A percentile compares a stretch with the other conserved stretches of the same genome.
These are phyloP conservation scores for Hippophae gyantsensis DNA, from an alignment of 306 rosid genomes.

Conservation along the genomic window DNA sequence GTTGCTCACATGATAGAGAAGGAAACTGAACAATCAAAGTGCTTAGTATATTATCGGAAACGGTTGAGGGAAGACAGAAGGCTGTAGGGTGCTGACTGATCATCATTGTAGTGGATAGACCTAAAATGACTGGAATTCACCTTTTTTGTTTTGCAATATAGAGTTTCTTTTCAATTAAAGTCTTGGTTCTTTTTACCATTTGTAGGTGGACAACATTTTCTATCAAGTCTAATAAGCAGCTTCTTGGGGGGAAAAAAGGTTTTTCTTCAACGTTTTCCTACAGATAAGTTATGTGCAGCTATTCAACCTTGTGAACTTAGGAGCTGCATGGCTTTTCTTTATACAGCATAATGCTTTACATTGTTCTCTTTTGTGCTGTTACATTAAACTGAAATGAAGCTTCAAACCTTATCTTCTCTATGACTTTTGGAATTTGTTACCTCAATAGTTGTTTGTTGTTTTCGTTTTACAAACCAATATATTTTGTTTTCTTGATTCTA, in stretches of 20 bases:
- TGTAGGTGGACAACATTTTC: neutral
- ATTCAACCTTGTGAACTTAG: slow-evolving; percentile 17
- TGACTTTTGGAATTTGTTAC: neutral
- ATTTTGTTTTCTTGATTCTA: too few relatives aligned
- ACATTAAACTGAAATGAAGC: neutral
- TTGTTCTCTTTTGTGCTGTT: neutral
- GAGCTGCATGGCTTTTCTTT: slow-evolving; percentile 13
- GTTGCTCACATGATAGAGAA: slow-evolving; percentile 19
- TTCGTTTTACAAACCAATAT: too few relatives aligned
- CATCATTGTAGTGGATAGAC: slow-evolving; percentile 13
- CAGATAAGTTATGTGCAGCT: slow-evolving; percentile 10
- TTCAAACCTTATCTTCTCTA: neutral
- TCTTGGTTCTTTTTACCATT: slow-evolving; percentile 11
- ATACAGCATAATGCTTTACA: slow-evolving; percentile 8
- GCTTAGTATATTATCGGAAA: slow-evolving; percentile 49
- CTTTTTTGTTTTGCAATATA: slow-evolving; percentile 1
- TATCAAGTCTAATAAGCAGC: too few relatives aligned
- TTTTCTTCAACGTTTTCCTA: neutral
- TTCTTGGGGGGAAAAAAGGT: too few relatives aligned
- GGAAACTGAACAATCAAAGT: slow-evolving; percentile 18
- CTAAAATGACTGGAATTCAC: slow-evolving; percentile 9
- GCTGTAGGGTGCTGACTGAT: slow-evolving; percentile 20
- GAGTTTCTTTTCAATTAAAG: neutral
- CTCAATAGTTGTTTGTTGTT: neutral
- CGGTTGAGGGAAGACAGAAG: slow-evolving; percentile 27